These are phyloP conservation scores for Cladorrhinum sp. DNA, from an alignment of 2,329 filamentous ascomycete species.

Conservation along the genomic window DNA sequence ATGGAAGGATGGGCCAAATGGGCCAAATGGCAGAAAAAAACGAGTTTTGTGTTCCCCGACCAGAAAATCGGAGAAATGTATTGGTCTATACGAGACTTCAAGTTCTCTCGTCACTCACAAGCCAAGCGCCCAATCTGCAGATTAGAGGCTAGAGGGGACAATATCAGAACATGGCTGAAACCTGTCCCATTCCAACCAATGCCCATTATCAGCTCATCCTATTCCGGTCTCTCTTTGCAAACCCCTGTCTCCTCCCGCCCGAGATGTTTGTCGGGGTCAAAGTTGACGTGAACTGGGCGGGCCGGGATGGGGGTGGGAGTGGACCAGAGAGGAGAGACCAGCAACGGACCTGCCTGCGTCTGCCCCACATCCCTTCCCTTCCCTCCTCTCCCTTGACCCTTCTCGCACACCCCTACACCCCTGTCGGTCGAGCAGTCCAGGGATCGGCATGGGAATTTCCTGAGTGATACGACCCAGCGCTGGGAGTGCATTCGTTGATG, in stretches of 20 bases:
- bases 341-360: too few species aligned
- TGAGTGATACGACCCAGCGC: constrained; percentile 9
- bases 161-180: background rate
- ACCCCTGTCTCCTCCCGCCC: background rate
- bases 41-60: constrained; percentile 19
- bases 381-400: background rate
- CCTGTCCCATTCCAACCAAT: background rate
- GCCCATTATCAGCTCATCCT: background rate
- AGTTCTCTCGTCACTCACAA: too few species aligned
- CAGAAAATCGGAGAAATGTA: constrained; percentile 9
- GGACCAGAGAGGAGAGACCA: background rate
- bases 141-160: background rate
- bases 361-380: background rate
- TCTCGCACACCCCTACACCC: background rate
- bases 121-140: background rate
- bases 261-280: background rate
- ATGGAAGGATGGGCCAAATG: constrained; percentile 2
- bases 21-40: background rate
- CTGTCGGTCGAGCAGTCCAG: background rate
- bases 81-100: background rate
- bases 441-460: constrained; percentile 22
- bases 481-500: constrained; percentile 5
- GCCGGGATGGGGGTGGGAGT: constrained; percentile 3
- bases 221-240: background rate
- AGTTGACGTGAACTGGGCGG: constrained; percentile 7